Percentiles rank a stretch among this genome's conserved stretches.
Conservation (phyloP, 192 early-diverging fungal genomes). For the Backusella liffmaniae region DNA sequence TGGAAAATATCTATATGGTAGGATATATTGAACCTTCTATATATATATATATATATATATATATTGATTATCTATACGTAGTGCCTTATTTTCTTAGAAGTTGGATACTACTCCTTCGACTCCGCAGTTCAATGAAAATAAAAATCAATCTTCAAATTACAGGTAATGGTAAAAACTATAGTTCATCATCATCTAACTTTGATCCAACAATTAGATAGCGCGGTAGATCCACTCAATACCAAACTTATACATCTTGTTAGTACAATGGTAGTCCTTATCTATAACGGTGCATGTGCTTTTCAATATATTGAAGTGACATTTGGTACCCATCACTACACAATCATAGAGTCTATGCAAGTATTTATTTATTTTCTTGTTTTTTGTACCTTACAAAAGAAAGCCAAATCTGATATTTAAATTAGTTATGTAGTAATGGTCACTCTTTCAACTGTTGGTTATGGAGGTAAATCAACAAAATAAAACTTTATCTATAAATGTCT, state of each 20-base stretch:
- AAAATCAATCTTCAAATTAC: constrained; percentile 46
- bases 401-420: not conserved
- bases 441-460: constrained; percentile 67
- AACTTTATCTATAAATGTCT: not conserved
- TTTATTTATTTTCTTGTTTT: not conserved
- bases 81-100: constrained; percentile 63
- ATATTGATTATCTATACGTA: not conserved
- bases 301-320: constrained; percentile 59
- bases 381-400: too few species aligned
- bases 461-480: constrained; percentile 19
- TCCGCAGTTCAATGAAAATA: constrained; percentile 53
- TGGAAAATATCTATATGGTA: constrained; percentile 45
- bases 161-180: constrained; percentile 24
- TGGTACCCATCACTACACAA: constrained; percentile 20
- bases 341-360: constrained; percentile 44
- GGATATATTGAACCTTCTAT: not conserved
- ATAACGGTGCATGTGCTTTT: constrained; percentile 57
- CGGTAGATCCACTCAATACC: constrained; percentile 48
- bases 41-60: not conserved
- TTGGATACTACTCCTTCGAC: constrained; percentile 49
- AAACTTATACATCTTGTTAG: constrained; percentile 52
- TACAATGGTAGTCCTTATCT: constrained; percentile 51
- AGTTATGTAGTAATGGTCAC: constrained; percentile 65
- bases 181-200: not conserved
- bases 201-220: constrained; percentile 29